Evolutionary conservation across 2,329 filamentous ascomycete species (phyloP).

Genomic region (Cadophora gregata): DNA sequence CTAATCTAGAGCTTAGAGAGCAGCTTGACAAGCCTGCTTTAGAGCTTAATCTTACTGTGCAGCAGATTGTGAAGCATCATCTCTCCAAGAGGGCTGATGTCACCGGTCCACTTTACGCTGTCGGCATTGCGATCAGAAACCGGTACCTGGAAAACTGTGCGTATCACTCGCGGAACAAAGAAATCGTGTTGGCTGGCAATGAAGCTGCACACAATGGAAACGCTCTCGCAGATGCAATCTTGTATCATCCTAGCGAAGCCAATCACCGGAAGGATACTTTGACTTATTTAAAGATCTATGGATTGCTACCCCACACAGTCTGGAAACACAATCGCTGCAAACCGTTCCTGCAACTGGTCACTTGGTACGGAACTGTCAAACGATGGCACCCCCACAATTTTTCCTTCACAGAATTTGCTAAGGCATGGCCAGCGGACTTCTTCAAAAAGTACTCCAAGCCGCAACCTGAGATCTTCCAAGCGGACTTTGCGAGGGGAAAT

Average conservation of each 20-base stretch:
- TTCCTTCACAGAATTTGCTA: background rate
- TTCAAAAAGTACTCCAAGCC: background rate
- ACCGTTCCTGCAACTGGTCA: background rate
- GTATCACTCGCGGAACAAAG: background rate
- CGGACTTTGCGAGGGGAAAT: constrained; percentile 2
- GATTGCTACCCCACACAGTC: background rate
- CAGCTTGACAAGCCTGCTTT: background rate
- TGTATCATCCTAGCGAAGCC: background rate
- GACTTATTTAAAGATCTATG: background rate
- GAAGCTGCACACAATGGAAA: constrained; percentile 3
- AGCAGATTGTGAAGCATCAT: background rate
- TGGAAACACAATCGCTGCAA: background rate
- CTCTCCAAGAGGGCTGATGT: background rate
- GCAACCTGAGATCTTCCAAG: background rate
- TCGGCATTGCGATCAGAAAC: background rate
- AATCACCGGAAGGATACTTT: background rate
- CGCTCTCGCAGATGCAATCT: background rate
- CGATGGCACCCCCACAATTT: background rate
- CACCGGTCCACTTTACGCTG: background rate
- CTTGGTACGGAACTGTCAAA: constrained; percentile 8
- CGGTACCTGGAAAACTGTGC: constrained; percentile 1
- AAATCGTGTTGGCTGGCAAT: background rate
- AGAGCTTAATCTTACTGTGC: background rate
- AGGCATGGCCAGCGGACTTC: constrained; percentile 5
- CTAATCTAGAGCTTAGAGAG: background rate